A percentile compares a stretch with the other conserved stretches of the same genome.
phyloP scores from a whole-genome alignment of 768 basidiomycete species.

The Tephrocybe sp. region DNA sequence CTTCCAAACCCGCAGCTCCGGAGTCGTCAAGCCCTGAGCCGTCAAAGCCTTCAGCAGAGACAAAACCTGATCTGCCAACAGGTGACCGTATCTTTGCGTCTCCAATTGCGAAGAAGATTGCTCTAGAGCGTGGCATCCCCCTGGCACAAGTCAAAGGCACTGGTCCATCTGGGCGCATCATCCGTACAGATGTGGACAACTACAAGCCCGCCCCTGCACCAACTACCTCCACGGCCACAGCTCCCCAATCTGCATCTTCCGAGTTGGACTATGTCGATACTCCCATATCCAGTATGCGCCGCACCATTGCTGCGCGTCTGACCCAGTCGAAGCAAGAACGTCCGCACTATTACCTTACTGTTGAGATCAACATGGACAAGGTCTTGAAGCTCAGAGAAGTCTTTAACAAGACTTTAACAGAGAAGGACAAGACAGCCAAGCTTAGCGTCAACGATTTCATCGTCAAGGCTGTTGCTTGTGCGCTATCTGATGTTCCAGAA shows the following conservation, averaged over 20 bases:
- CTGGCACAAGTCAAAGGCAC: conserved; percentile 88
- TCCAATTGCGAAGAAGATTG: conserved; percentile 96
- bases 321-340: conserved; percentile 91
- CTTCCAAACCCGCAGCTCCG: conserved; percentile 16
- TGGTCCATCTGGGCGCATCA: conserved; percentile 92
- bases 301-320: conserved; percentile 87
- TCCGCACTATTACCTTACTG: conserved; percentile 97
- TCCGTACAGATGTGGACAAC: conserved; percentile 92
- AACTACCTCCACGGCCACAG: conserved; percentile 39
- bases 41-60: conserved; percentile 34
- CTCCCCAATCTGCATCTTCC: conserved; percentile 50
- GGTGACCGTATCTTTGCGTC: conserved; percentile 92
- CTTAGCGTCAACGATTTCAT: conserved; percentile 98
- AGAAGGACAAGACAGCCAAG: conserved; percentile 89
- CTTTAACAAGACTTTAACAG: conserved; percentile 87
- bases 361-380: conserved; percentile 96
- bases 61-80: conserved; percentile 56
- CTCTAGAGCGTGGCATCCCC: conserved; percentile 91
- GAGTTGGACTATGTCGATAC: conserved; percentile 82
- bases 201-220: conserved; percentile 63
- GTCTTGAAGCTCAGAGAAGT: conserved; percentile 91
- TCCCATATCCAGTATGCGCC: conserved; percentile 93
- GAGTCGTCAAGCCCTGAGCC: conserved; percentile 30
- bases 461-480: conserved; percentile 91
- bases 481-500: conserved; percentile 93